Evolutionary conservation across 2,329 filamentous ascomycete genomes (phyloP), one percentile per base, ranked within the genome.

Genomic region (Diplocarpon mali): DNA sequence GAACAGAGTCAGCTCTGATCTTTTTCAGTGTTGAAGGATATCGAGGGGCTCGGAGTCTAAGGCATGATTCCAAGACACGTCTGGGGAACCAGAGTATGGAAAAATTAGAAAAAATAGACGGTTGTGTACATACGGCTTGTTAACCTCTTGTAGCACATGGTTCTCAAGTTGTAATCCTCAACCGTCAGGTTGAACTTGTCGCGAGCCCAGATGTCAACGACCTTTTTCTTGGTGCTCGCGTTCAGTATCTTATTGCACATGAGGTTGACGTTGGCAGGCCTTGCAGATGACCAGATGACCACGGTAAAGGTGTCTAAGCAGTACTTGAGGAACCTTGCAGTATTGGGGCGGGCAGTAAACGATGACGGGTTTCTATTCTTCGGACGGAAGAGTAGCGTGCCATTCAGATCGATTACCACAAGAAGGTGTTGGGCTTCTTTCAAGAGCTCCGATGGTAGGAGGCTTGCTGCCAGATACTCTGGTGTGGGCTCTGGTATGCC

Each of bases 121-220:
- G 20, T 4, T 24, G 20, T 24, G 7, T 24, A 24, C 20, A 7
- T 24, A 24, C 20, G 65, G 40, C 65, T 69, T 0, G 76, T 70
- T 2, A 98, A 72, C 31, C 85, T 76, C 68, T 98, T 98, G 71
- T 95, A 96, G 46, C 89, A 87, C 62, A 93, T 85, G 0, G 90
- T 79, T 46, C 85, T 83, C 40, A 64, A 54, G 46, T 71, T 67
- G 66, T 84, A 95, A 60, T 94, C 81, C 2, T 61, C 49, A 0
- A 54, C 34, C 0, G 73, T 72, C 3, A 98, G 73, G 15, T 76
- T 76, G 47, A 96, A 81, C 20, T 72, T 75, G 57, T 94, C 82
- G 27, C 92, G 78, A 5, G 71, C 82, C 88, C 89, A 95, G 44
- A 81, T 66, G 14, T 80, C 83, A 27, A 85, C 69, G 14, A 93